These are phyloP conservation scores for Phoma sp. DNA, from an alignment of 2,329 filamentous ascomycete genomes.

Conservation along the genomic window DNA sequence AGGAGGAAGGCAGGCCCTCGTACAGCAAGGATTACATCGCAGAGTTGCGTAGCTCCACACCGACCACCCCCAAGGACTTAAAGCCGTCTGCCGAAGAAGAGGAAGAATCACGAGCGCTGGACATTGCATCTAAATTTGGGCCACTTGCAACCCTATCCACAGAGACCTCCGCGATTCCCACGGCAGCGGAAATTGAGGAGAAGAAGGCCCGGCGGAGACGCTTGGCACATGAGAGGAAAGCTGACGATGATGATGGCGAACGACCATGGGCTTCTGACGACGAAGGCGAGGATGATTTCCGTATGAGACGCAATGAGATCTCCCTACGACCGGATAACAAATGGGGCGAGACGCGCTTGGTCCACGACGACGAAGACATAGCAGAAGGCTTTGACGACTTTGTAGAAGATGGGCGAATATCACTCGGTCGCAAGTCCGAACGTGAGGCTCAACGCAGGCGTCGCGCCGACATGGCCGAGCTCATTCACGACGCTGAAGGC, in stretches of 20 bases:
- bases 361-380: slow-evolving; percentile 87
- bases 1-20: slow-evolving; percentile 71
- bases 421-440: slow-evolving; percentile 79
- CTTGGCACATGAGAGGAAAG: slow-evolving; percentile 73
- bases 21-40: slow-evolving; percentile 89
- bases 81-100: slow-evolving; percentile 44
- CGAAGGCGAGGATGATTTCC: slow-evolving; percentile 47
- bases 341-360: slow-evolving; percentile 71
- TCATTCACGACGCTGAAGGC: slow-evolving; percentile 81
- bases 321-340: slow-evolving; percentile 64
- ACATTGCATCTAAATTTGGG: slow-evolving; percentile 65
- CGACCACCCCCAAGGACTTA: slow-evolving; percentile 75
- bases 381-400: slow-evolving; percentile 94
- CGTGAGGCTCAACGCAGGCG: slow-evolving; percentile 69
- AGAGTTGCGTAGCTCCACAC: slow-evolving; percentile 84
- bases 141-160: slow-evolving; percentile 45
- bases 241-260: slow-evolving; percentile 57
- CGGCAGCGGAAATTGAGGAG: slow-evolving; percentile 83
- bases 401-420: slow-evolving; percentile 81
- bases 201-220: slow-evolving; percentile 90
- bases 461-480: slow-evolving; percentile 78
- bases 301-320: slow-evolving; percentile 50
- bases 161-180: slow-evolving; percentile 66
- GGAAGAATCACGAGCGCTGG: slow-evolving; percentile 54
- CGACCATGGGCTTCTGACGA: slow-evolving; percentile 50